These are phyloP conservation scores for Talaromyces pinophilus DNA, from an alignment of 2,329 filamentous ascomycete genomes.

Conservation along the genomic window DNA sequence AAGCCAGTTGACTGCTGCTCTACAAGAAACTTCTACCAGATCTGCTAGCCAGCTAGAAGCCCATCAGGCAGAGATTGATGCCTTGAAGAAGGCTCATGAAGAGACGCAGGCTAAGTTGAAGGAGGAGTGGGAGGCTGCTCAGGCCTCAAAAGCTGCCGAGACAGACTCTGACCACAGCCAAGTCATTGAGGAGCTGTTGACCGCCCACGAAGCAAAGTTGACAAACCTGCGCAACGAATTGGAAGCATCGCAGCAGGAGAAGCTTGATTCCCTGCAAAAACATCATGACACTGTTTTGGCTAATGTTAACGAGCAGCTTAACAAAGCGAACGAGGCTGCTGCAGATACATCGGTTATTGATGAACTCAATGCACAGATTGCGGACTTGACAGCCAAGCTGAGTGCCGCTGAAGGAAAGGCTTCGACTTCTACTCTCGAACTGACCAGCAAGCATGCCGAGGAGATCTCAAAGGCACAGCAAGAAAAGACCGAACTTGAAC, in stretches of 20 bases:
- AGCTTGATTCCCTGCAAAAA: constrained; percentile 40
- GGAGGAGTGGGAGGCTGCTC: constrained; percentile 41
- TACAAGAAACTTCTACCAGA: constrained; percentile 17
- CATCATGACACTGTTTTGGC: constrained; percentile 39
- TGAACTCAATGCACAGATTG: constrained; percentile 43
- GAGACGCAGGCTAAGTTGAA: constrained; percentile 37
- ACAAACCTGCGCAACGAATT: constrained; percentile 39
- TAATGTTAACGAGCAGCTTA: constrained; percentile 38
- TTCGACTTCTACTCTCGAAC: constrained; percentile 45
- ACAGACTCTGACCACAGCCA: constrained; percentile 42
- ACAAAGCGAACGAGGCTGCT: constrained; percentile 37
- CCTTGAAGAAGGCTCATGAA: constrained; percentile 40
- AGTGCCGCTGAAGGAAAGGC: constrained; percentile 49
- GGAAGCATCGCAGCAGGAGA: constrained; percentile 38
- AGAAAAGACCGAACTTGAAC: constrained; percentile 51
- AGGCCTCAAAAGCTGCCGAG: constrained; percentile 38
- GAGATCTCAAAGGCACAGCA: constrained; percentile 48
- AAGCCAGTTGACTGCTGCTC: constrained; percentile 29
- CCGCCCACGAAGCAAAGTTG: constrained; percentile 43
- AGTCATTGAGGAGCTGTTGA: constrained; percentile 45
- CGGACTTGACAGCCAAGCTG: constrained; percentile 64
- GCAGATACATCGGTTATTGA: constrained; percentile 43
- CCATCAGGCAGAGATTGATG: constrained; percentile 33
- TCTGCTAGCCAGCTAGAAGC: constrained; percentile 20
- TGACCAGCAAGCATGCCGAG: constrained; percentile 45